A percentile compares a stretch with the other conserved stretches of the same genome.
Conservation (phyloP, 805 yeast species). For the Wickerhamiella kurtzmanii region DNA sequence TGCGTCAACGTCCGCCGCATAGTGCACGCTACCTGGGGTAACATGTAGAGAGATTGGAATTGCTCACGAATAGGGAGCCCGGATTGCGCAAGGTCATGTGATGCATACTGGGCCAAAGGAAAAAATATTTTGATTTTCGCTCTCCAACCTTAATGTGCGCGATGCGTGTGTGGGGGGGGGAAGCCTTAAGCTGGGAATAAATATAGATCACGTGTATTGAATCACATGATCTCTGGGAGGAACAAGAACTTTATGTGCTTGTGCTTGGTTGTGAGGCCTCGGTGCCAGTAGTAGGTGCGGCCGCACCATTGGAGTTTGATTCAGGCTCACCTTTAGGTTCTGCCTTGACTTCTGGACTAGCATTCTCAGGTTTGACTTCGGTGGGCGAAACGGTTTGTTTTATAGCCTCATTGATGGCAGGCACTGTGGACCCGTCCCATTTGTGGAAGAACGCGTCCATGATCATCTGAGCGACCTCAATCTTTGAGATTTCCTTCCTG, state of each 20-base stretch:
- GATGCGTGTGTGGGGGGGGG: background rate
- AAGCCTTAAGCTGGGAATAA: background rate
- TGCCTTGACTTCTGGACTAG: background rate
- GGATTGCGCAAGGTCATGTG: background rate
- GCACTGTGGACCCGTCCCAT: slow-evolving; percentile 21
- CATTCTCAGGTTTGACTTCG: background rate
- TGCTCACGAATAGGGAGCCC: background rate
- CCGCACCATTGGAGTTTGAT: too few relatives aligned
- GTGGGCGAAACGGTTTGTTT: too few relatives aligned
- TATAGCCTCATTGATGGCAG: background rate
- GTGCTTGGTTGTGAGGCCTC: too few relatives aligned
- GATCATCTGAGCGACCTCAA: slow-evolving; percentile 30
- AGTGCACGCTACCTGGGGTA: background rate
- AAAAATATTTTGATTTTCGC: too few relatives aligned
- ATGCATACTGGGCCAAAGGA: background rate
- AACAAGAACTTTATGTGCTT: too few relatives aligned
- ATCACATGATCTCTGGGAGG: too few relatives aligned
- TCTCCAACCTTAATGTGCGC: too few relatives aligned
- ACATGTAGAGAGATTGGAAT: background rate
- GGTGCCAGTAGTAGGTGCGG: too few relatives aligned
- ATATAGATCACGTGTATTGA: background rate
- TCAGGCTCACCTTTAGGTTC: too few relatives aligned
- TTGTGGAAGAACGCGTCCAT: slow-evolving; percentile 31
- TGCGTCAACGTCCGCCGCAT: background rate
- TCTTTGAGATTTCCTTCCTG: slow-evolving; percentile 28